Base-by-base conservation (phyloP, 345 rosid genomes). In the Arabis hirsuta region DNA sequence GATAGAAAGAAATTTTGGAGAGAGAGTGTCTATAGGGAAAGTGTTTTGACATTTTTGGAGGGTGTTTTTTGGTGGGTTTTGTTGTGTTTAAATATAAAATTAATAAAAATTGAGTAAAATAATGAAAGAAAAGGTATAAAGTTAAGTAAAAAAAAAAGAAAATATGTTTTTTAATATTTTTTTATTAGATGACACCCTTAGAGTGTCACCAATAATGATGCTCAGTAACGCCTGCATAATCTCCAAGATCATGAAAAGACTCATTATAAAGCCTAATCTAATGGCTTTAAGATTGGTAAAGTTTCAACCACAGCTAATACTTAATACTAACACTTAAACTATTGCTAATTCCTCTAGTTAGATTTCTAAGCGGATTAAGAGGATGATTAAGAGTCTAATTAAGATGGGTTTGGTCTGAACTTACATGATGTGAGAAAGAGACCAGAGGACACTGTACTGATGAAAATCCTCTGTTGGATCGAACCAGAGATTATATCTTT, bases 401-500 rank as follows among this genome's bases (percentile, higher is more conserved):
- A 22, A 22, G 24, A 22, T 19, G n/a, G 3, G 5, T 42, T 32
- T 24, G 3, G 7, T 16, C 27, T 43, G 32, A 6, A 71, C 96
- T 88, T 78, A 95, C 99, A 83, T 84, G 81, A 95, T 88, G 56
- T 81, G 87, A 65, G 96, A 87, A 76, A 79, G 85, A 11, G 99
- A 89, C 96, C 97, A 95, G 66, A 89, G 88, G 79, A 95, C 73
- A 78, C 83, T 84, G 65, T 95, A 95, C 34, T 87, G 99, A 77
- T 95, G 99, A 57, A 85, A 90, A 79, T 90, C 97, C 50, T 95
- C 96, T 16, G 96, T 77, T 24, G 96, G 97, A 72, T 95, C 97
- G 41, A 95, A 95, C 97, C 97, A 89, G 32, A 91, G 96, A 73
- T 83, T 88, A 78, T 81, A 89, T 84, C 99, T 83, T 79, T 91